phyloP scores from a whole-genome alignment of 2,329 filamentous ascomycete species.

The Magnaporthiopsis rhizophila region DNA sequence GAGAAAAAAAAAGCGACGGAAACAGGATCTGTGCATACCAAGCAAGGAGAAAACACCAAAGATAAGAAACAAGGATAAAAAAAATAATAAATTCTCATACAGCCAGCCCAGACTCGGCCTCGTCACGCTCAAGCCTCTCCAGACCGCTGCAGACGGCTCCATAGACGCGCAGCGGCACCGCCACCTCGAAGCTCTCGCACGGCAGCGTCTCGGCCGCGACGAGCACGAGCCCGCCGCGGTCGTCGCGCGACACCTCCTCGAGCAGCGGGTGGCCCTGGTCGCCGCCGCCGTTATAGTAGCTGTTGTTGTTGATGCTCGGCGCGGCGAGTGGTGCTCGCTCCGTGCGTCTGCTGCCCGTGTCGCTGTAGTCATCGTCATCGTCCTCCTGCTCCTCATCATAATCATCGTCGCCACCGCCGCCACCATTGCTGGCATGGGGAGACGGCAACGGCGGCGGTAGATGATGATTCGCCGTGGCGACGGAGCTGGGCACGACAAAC shows the following conservation, averaged over 20 bases:
- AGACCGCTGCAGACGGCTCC: conserved; percentile 51
- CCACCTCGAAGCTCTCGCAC: conserved; percentile 86
- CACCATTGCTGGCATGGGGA: conserved; percentile 19
- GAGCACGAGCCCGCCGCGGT: conserved; percentile 64
- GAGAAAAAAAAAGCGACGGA: not conserved
- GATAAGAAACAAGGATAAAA: not conserved
- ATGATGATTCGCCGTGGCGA: not conserved
- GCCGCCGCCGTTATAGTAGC: conserved; percentile 11
- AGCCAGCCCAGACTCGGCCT: conserved; percentile 29
- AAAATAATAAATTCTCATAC: conserved; percentile 24
- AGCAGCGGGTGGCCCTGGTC: conserved; percentile 46
- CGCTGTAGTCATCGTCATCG: conserved; percentile 18
- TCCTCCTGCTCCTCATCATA: conserved; percentile 15
- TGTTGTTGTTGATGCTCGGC: conserved; percentile 17
- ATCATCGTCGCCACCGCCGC: conserved; percentile 5
- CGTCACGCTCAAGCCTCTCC: conserved; percentile 47
- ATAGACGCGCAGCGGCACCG: conserved; percentile 77
- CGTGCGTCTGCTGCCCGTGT: conserved; percentile 4
- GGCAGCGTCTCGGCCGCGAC: conserved; percentile 70
- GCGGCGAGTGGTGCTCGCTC: conserved; percentile 4
- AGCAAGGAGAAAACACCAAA: not conserved
- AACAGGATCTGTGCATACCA: not conserved
- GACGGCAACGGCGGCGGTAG: conserved; percentile 8
- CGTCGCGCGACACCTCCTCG: conserved; percentile 71
- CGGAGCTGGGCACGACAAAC: conserved; percentile 65